phyloP scores from a whole-genome alignment of 2,329 filamentous ascomycete species.

The Aspergillus pseudoterreus region DNA sequence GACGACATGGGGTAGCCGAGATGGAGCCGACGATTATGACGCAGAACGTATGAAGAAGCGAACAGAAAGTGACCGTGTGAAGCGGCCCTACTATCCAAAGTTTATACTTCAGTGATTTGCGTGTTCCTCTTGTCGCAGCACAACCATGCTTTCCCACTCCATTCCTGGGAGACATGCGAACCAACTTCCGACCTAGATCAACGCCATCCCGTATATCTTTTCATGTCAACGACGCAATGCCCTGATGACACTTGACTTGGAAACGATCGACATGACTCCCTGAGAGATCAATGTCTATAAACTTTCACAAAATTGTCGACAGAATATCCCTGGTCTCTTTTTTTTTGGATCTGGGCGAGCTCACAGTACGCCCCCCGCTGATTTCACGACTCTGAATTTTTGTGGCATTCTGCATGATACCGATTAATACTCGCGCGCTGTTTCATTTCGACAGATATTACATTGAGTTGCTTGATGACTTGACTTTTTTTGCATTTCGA shows the following conservation, averaged over 20 bases:
- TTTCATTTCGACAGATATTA: too few species aligned
- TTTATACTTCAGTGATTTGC: conserved; percentile 26
- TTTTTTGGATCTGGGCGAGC: too few species aligned
- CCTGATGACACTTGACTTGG: conserved; percentile 7
- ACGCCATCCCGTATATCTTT: not conserved
- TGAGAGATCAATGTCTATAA: not conserved
- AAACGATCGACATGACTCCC: conserved; percentile 2
- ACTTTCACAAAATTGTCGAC: too few species aligned
- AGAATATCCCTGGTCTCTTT: too few species aligned
- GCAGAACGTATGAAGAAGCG: conserved; percentile 59
- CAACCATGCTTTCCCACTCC: not conserved
- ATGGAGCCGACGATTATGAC: conserved; percentile 84
- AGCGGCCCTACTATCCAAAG: conserved; percentile 30
- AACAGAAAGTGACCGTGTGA: conserved; percentile 32
- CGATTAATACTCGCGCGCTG: too few species aligned
- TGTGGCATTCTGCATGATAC: too few species aligned
- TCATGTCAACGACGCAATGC: conserved; percentile 10
- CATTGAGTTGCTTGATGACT: not conserved
- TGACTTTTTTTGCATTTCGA: not conserved
- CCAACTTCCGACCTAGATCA: not conserved
- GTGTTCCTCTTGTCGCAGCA: not conserved
- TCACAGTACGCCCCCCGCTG: too few species aligned
- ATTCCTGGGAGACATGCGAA: not conserved
- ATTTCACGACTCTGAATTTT: too few species aligned
- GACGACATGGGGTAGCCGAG: conserved; percentile 95